Evolutionary conservation across 768 basidiomycete species (phyloP).

Genomic region (Trametes cingulata): DNA sequence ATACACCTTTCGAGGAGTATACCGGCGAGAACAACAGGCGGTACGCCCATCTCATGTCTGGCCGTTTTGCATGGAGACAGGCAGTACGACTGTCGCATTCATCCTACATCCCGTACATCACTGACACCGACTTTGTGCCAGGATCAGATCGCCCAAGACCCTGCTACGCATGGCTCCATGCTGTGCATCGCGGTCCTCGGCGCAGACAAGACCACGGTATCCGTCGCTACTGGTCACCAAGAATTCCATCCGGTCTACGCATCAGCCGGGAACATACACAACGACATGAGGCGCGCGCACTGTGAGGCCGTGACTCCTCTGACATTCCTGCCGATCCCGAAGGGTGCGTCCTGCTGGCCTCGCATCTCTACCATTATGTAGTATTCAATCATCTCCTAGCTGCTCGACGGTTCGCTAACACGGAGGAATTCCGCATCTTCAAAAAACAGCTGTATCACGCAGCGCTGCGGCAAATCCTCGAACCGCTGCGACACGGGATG

Average conservation of each 20-base stretch:
- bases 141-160: background rate
- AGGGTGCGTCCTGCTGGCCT: constrained; percentile 30
- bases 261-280: constrained; percentile 27
- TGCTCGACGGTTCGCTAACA: background rate
- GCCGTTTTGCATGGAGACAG: too few species aligned
- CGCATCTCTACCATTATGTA: too few species aligned
- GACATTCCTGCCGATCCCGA: constrained; percentile 34
- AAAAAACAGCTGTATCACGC: background rate
- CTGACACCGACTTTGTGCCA: too few species aligned
- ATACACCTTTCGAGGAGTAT: too few species aligned
- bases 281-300: constrained; percentile 25
- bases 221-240: constrained; percentile 27
- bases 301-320: constrained; percentile 20
- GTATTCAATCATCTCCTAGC: too few species aligned
- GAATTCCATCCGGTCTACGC: constrained; percentile 33
- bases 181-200: background rate
- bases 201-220: constrained; percentile 25
- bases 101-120: too few species aligned
- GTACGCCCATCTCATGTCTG: too few species aligned
- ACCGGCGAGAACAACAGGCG: too few species aligned
- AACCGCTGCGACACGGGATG: constrained; percentile 4
- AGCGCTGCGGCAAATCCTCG: background rate
- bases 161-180: background rate
- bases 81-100: too few species aligned
- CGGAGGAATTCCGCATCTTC: constrained; percentile 1